phyloP scores from a whole-genome alignment of 768 basidiomycete genomes.

The Lentinula detonsa region DNA sequence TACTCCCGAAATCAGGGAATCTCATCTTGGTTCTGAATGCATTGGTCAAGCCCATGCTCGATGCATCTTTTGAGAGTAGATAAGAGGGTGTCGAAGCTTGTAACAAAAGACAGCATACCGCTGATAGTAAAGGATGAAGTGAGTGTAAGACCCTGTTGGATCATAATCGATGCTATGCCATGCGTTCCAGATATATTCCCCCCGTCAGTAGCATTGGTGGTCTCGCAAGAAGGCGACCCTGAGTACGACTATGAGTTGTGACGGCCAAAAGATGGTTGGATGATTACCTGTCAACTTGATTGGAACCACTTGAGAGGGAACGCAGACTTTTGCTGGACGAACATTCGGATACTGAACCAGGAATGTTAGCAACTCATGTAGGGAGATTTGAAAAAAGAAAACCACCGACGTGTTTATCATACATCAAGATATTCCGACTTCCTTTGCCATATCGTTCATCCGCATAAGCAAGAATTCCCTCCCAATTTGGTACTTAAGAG shows the following conservation, averaged over 20 bases:
- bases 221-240: background rate
- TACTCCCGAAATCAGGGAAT: background rate
- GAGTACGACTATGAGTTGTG: background rate
- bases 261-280: background rate
- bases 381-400: too few relatives aligned
- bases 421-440: background rate
- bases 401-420: background rate
- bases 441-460: background rate
- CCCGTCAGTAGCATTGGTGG: background rate
- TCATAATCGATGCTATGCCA: background rate
- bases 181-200: background rate
- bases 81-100: background rate
- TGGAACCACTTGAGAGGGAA: background rate
- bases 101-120: background rate
- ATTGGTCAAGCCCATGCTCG: background rate
- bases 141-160: background rate
- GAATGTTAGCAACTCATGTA: background rate
- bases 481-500: background rate
- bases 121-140: background rate
- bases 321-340: background rate
- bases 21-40: background rate
- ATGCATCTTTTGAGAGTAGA: background rate
- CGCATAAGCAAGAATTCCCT: background rate
- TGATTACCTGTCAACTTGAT: background rate
- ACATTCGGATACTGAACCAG: background rate